phyloP scores from a whole-genome alignment of 2,329 filamentous ascomycete genomes.

The Venturia carpophila region DNA sequence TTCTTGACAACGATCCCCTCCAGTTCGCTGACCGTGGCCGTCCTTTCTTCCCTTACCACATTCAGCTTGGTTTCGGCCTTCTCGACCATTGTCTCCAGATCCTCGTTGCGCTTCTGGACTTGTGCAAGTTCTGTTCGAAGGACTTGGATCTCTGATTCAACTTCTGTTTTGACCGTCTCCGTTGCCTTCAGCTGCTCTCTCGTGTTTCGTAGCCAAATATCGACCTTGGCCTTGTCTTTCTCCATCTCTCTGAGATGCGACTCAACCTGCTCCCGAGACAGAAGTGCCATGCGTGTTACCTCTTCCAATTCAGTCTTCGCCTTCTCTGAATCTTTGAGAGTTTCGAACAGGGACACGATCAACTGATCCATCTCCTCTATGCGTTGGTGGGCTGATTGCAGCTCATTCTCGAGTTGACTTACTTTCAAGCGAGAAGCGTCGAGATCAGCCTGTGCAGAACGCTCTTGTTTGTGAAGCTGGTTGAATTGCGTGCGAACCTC shows the following conservation, averaged over 20 bases:
- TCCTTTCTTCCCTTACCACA: neutral
- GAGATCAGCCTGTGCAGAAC: neutral
- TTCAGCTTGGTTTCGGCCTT: constrained; percentile 1
- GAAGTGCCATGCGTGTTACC: neutral
- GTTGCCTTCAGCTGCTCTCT: neutral
- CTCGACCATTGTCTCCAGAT: constrained; percentile 12
- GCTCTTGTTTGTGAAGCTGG: neutral
- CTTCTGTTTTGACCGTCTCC: neutral
- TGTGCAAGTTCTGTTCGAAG: neutral
- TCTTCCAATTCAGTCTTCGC: constrained; percentile 7
- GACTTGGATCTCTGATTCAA: neutral
- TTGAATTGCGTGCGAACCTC: neutral
- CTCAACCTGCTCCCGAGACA: constrained; percentile 4
- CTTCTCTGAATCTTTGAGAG: constrained; percentile 3
- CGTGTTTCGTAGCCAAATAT: constrained; percentile 2
- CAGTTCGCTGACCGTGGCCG: neutral
- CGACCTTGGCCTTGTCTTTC: neutral
- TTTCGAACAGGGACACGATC: neutral
- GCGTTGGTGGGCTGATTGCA: neutral
- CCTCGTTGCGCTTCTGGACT: constrained; percentile 6
- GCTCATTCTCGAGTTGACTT: neutral
- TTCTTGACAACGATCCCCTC: constrained; percentile 1
- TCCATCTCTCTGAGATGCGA: constrained; percentile 3
- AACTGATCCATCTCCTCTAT: neutral
- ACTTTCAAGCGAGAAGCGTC: neutral